A percentile compares a stretch with the other conserved stretches of the same genome.
Evolutionary conservation across 2,329 filamentous ascomycete genomes (phyloP).

Genomic region (Ceratocystis diversiconidia): DNA sequence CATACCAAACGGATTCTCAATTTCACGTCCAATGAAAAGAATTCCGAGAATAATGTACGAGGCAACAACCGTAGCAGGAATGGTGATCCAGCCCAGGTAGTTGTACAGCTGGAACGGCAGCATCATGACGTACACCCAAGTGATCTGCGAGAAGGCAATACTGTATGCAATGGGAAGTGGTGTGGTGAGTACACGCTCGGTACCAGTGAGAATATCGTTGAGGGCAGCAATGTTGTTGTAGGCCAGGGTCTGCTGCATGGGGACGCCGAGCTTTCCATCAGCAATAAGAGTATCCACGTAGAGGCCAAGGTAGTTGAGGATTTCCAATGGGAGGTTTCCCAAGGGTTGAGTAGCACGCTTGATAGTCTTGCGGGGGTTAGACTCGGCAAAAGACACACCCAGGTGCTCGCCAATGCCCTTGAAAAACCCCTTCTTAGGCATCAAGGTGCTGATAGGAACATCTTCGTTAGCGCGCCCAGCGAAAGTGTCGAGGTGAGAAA

Average conservation of each 20-base stretch:
- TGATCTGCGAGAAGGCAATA: constrained; percentile 75
- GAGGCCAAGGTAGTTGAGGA: constrained; percentile 55
- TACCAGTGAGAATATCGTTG: constrained; percentile 58
- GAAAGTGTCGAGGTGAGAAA: constrained; percentile 62
- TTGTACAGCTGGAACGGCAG: constrained; percentile 66
- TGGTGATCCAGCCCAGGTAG: constrained; percentile 55
- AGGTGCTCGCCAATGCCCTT: constrained; percentile 58
- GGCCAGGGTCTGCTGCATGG: constrained; percentile 45
- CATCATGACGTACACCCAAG: constrained; percentile 68
- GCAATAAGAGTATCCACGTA: constrained; percentile 49
- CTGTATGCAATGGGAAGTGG: constrained; percentile 71
- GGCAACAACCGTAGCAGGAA: constrained; percentile 57
- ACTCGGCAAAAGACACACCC: constrained; percentile 60
- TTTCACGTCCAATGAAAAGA: constrained; percentile 58
- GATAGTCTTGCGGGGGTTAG: constrained; percentile 63
- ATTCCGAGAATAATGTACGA: constrained; percentile 76
- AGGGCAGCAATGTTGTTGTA: constrained; percentile 48
- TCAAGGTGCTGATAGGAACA: constrained; percentile 25
- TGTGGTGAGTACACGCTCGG: constrained; percentile 67
- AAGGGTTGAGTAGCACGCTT: constrained; percentile 59
- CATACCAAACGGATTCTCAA: constrained; percentile 72
- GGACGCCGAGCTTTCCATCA: constrained; percentile 40
- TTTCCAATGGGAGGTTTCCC: constrained; percentile 72
- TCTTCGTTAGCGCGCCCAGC: constrained; percentile 40
- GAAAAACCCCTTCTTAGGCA: constrained; percentile 36